Percentiles rank a stretch among this genome's conserved stretches.
Evolutionary conservation across 805 yeast genomes (phyloP).

Genomic region (Wickerhamiella lipophila): DNA sequence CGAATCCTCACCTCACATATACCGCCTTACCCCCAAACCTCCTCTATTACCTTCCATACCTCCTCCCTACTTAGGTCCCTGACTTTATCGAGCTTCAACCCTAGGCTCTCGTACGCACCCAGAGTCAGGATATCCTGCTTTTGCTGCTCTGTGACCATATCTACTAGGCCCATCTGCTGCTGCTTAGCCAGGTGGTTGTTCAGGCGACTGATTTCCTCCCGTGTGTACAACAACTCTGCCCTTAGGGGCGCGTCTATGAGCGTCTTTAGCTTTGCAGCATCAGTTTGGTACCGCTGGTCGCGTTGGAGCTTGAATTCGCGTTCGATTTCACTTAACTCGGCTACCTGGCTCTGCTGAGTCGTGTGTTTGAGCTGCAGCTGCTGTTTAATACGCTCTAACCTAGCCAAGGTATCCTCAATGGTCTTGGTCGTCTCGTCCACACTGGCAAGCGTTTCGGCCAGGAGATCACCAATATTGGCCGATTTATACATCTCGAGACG

Average conservation of each 20-base stretch:
- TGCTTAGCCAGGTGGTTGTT: background rate
- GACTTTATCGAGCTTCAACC: conserved; percentile 3
- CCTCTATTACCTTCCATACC: conserved; percentile 2
- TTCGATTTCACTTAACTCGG: background rate
- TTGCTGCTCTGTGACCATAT: background rate
- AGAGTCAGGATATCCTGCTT: background rate
- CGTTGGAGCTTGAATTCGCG: background rate
- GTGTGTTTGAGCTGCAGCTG: background rate
- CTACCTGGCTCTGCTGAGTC: background rate
- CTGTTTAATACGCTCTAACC: background rate
- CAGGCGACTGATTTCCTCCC: background rate
- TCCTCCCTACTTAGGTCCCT: background rate
- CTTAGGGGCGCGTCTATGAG: background rate
- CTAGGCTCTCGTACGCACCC: background rate
- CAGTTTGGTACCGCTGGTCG: background rate
- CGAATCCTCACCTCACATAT: too few species aligned
- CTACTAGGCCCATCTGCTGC: background rate
- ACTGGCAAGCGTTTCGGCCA: background rate
- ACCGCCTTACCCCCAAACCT: background rate
- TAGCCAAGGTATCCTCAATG: background rate
- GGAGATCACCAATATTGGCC: background rate
- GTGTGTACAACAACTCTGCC: background rate
- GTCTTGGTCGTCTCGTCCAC: background rate
- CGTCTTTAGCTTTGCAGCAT: background rate
- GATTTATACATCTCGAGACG: background rate